Evolutionary conservation across 768 basidiomycete species (phyloP), one percentile per base, ranked within the genome.

Genomic region (Bullera alba): DNA sequence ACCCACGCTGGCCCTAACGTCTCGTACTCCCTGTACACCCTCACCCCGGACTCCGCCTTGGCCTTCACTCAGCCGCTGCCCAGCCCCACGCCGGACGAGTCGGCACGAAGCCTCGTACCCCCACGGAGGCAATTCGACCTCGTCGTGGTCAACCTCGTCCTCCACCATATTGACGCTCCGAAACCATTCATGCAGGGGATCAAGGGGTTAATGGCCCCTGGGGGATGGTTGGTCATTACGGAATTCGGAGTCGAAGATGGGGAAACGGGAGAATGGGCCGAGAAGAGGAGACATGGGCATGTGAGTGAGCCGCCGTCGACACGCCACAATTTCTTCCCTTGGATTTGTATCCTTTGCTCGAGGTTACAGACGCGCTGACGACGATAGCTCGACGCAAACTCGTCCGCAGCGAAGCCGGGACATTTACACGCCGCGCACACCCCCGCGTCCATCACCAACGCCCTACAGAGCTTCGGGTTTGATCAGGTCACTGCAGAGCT

Each of bases 161-260:
- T 63, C 23, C 65, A 67, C 37, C 65, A 67, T 50, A 57, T 67
- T 1, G 58, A 63, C 19, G 54, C 60, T 45, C 27, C 54, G 17
- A 32, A 28, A 10, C 34, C 30, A 10, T 53, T 63, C 41, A 49
- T 63, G 50, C 3, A 15, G 0, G 65, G 61, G 17, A 17, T 51
- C 7, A 45, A 39, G 29, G 61, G 56, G 15, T 21, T 67, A 29
- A 15, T 67, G 34, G 39, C 17, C 16, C 10, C 26, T 0, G 65
- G 55, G 7, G 61, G 61, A 34, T 63, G 57, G 53, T 16, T 67
- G 16, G 57, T 67, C 3, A 36, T 63, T 28, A 58, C 61, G 7
- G 65, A 67, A 42, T 60, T 65, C 53, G 63, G 57, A 21, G 50
- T 26, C 23, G 49, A 17, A n/a, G 45, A 47, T 19, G 39, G 43